A percentile compares a stretch with the other conserved stretches of the same genome.
These are phyloP conservation scores for Platanthera guangdongensis DNA, from an alignment of 106 monocot genomes.

Conservation along the genomic window DNA sequence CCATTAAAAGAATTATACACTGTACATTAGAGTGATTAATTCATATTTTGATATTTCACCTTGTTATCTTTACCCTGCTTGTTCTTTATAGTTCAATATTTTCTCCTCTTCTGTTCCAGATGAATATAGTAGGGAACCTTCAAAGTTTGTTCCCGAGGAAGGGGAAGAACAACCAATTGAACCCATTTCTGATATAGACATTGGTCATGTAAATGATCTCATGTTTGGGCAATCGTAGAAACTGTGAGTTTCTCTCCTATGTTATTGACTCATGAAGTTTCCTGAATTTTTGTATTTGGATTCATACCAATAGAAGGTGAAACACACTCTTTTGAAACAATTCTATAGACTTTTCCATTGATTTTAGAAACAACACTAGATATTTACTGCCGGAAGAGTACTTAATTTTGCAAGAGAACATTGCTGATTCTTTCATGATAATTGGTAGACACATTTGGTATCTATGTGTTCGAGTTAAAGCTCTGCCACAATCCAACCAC, in stretches of 20 bases:
- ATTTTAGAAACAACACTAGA: too few species aligned
- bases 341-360: too few species aligned
- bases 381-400: too few species aligned
- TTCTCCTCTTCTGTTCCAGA: slow-evolving; percentile 20
- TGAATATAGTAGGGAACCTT: slow-evolving; percentile 45
- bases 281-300: not conserved
- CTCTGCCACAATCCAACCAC: too few species aligned
- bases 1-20: too few species aligned
- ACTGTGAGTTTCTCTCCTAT: not conserved
- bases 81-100: not conserved
- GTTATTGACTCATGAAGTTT: not conserved
- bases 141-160: not conserved
- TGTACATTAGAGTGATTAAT: not conserved
- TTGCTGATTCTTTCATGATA: too few species aligned
- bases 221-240: slow-evolving; percentile 28
- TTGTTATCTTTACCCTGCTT: not conserved
- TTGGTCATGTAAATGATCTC: slow-evolving; percentile 32
- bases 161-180: slow-evolving; percentile 42
- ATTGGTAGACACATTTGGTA: too few species aligned
- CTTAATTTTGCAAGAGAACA: too few species aligned
- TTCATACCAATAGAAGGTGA: not conserved
- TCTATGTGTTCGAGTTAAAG: too few species aligned
- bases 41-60: not conserved
- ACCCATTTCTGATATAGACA: slow-evolving; percentile 48
- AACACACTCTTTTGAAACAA: too few species aligned